Conservation (phyloP, 2,329 filamentous ascomycete species). For the Monosporascus sp. region DNA sequence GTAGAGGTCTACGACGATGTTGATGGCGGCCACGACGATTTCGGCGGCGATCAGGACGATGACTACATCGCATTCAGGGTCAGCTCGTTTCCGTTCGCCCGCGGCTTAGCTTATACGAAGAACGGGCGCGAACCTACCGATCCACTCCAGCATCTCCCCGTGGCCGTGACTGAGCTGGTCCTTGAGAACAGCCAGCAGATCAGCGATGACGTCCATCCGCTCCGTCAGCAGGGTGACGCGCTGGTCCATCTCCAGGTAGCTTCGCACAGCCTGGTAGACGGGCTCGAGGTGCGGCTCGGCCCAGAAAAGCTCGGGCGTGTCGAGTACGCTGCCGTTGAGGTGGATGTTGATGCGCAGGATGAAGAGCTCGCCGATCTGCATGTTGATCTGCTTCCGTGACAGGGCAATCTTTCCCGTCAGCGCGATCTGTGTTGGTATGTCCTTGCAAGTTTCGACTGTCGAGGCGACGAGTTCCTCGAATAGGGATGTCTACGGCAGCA, state of each 20-base stretch:
- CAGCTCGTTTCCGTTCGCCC: not conserved
- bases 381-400: constrained; percentile 88
- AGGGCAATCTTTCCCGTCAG: constrained; percentile 88
- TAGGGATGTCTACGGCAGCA: constrained; percentile 64
- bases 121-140: constrained; percentile 52
- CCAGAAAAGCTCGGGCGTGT: constrained; percentile 98
- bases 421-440: constrained; percentile 88
- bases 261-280: constrained; percentile 90
- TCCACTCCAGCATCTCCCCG: constrained; percentile 85
- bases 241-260: constrained; percentile 98
- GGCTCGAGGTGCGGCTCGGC: constrained; percentile 94
- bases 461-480: constrained; percentile 94
- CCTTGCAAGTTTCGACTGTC: constrained; percentile 88
- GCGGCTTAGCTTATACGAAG: no score
- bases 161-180: constrained; percentile 93
- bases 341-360: constrained; percentile 98
- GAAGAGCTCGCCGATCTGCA: constrained; percentile 98
- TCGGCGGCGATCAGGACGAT: constrained; percentile 95
- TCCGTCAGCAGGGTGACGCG: constrained; percentile 85
- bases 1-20: constrained; percentile 92
- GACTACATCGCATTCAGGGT: constrained; percentile 44
- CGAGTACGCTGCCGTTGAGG: constrained; percentile 90
- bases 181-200: constrained; percentile 87
- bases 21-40: constrained; percentile 86
- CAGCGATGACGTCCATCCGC: constrained; percentile 85